Base-by-base conservation (phyloP, 192 early-diverging fungal species). In the Coemansia sp. region DNA sequence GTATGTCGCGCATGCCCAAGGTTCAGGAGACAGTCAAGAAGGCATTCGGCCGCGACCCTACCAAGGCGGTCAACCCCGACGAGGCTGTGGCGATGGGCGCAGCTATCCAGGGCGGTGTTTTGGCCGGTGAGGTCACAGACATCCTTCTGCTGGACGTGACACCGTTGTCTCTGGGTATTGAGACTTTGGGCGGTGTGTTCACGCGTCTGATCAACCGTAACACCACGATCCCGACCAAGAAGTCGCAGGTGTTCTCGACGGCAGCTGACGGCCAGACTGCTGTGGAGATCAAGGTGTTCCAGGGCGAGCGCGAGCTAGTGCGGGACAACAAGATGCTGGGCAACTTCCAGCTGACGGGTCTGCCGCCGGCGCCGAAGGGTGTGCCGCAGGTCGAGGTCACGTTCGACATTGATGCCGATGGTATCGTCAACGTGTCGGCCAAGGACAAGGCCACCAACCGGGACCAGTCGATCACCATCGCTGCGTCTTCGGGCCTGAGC, bases 221-320 rank as follows among this genome's bases (percentile, higher is more conserved):
- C 85, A 97, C 97, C 60, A 97, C 95, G 24, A 97, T 98, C 65
- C 97, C 97, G 24, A 98, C 97, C 81, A 98, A 98, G 85, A 98
- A 98, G 85, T 90, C 90, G n/a, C 97, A 98, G 82, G 88, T 93
- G 64, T 98, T 98, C 87, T 97, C 97, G 68, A 98, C 97, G 41
- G 95, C 97, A 9, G 94, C 94, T 38, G 97, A 98, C 73, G 95
- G 94, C 6, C 97, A 98, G 80, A 97, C 95, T 38, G 93, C 94
- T 61, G 95, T 98, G 62, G 91, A 97, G 72, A 94, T 98, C 83
- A 92, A 89, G 82, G 95, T 98, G 23, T 98, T 90, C 90, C 97
- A 98, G 79, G 97, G 97, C 62, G 97, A 98, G 87, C 91, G 97
- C 83, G 94, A 98, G 80, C 85, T 98, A 21, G 90, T 92, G 57